Conservation (phyloP, 305 asterid species). For the Withania somnifera region DNA sequence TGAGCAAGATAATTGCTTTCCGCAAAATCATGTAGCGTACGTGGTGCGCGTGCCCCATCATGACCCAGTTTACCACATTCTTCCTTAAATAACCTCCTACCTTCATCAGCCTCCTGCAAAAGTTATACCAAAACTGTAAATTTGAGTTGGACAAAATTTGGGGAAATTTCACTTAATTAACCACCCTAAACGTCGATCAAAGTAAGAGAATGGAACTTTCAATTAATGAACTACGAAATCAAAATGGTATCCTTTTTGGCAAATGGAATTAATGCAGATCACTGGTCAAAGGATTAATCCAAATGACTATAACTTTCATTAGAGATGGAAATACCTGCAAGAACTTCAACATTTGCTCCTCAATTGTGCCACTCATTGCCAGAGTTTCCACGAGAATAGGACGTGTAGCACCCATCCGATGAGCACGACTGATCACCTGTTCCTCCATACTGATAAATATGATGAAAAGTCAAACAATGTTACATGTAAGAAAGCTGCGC, state of each 20-base stretch:
- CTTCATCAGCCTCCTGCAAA: conserved; percentile 63
- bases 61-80: conserved; percentile 39
- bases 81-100: conserved; percentile 48
- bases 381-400: conserved; percentile 87
- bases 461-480: background rate
- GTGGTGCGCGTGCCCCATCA: conserved; percentile 46
- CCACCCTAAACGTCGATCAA: background rate
- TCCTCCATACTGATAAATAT: conserved; percentile 78
- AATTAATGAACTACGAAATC: background rate
- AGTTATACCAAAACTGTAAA: background rate
- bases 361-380: conserved; percentile 91
- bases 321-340: conserved; percentile 47
- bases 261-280: background rate
- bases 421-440: conserved; percentile 99
- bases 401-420: conserved; percentile 94
- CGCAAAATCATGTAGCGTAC: conserved; percentile 87
- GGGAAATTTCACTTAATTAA: background rate
- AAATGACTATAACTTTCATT: background rate
- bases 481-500: background rate
- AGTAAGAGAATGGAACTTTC: background rate
- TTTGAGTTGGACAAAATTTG: background rate
- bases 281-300: background rate
- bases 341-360: conserved; percentile 88
- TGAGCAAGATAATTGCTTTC: conserved; percentile 79
- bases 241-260: background rate